These are phyloP conservation scores for Fomitopsis pinicola DNA, from an alignment of 1,284 basidiomycete genomes.

Conservation along the genomic window DNA sequence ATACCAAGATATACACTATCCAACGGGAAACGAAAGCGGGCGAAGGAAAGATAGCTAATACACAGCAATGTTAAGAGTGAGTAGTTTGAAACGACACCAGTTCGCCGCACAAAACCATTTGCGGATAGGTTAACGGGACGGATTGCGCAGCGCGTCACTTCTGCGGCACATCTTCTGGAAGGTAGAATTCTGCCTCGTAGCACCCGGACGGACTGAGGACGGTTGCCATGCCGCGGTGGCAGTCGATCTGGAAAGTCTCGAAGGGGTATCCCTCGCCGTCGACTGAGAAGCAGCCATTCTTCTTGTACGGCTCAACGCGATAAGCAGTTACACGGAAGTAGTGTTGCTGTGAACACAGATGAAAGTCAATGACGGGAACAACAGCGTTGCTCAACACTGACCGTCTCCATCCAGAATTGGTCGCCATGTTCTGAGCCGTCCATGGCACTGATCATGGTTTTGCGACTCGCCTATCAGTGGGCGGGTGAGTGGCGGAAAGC, in stretches of 20 bases:
- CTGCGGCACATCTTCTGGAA: conserved; percentile 2
- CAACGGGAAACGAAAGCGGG: not conserved
- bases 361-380: not conserved
- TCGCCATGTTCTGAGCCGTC: conserved; percentile 68
- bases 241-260: conserved; percentile 81
- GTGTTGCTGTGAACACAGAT: conserved; percentile 31
- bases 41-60: not conserved
- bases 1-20: not conserved
- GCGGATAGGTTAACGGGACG: not conserved
- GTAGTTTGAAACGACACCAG: not conserved
- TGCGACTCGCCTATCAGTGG: conserved; percentile 45
- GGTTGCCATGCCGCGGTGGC: conserved; percentile 66
- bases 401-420: conserved; percentile 62
- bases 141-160: not conserved
- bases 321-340: conserved; percentile 82
- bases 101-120: not conserved
- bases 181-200: conserved; percentile 52
- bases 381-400: conserved; percentile 29
- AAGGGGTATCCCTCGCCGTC: conserved; percentile 87
- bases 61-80: not conserved
- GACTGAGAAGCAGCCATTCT: conserved; percentile 56
- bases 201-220: conserved; percentile 68
- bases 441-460: conserved; percentile 55
- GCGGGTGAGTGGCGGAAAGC: conserved; percentile 1
- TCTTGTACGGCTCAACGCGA: conserved; percentile 60